Evolutionary conservation across 768 basidiomycete genomes (phyloP), one percentile per base, ranked within the genome.

Genomic region (Trametes punicea): DNA sequence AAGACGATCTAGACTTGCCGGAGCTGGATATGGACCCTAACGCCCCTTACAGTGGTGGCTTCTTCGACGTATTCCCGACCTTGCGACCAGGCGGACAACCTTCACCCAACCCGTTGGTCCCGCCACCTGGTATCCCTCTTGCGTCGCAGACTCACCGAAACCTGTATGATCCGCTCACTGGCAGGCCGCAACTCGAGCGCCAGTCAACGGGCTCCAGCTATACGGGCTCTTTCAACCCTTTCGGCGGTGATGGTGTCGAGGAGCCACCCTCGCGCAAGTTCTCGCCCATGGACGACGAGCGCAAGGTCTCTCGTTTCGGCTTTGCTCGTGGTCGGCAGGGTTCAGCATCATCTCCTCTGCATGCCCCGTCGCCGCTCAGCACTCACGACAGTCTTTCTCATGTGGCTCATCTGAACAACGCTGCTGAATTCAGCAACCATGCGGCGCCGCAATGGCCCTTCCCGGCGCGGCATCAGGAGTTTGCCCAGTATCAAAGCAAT

Each of bases 201-300:
- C 80, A 79, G 54, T 68, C 77, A 2, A 72, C 74, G 16, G 74
- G 73, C 45, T 73, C 80, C 3, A 77, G 76, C 60, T 91, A 91
- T 65, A 75, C 82, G 3, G 89, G 89, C 0, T 82, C 86, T 3
- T 91, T 92, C 66, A 87, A 93, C 69, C 90, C 90, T 0, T 93
- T 93, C 62, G 83, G 81, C 9, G 53, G 62, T 9, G 88, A 91
- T 53, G 60, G 66, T 11, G 69, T 57, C 18, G 84, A 87, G 11
- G 83, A 83, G 10, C 63, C 74, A 18, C 68, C 64, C 16, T 59
- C 67, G 23, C 63, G 58, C 25, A 61, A 63, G 55, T 56, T 42
- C 59, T 67, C 79, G 9, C 72, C 77, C 0, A 62, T 81, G 27
- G 83, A 84, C 57, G 83, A 84, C 49, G 88, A 90, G 42, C 76